Base-by-base conservation (phyloP, 2,329 filamentous ascomycete genomes). In the Talaromyces funiculosus region DNA sequence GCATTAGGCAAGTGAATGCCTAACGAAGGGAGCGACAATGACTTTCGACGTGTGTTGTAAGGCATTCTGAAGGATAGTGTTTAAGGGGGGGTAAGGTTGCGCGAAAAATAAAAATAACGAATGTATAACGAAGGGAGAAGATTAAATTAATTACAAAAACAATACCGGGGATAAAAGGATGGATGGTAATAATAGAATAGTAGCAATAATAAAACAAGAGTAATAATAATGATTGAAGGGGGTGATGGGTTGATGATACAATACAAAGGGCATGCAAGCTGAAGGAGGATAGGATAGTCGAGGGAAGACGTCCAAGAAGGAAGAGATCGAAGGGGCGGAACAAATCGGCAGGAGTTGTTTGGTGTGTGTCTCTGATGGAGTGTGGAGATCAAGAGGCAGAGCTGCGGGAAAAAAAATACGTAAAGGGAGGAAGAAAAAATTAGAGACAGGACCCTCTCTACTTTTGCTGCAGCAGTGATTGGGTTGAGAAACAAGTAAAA, bases 11-110 rank as follows among this genome's bases (percentile, higher is more conserved):
- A 82, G 70, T 94, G 90, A 69, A 97, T 96, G 74, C 94, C 94
- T 70, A 97, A 84, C 67, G 92, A 95, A 63, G 91, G 90, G 71
- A 97, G 82, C 64, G 92, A 97, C 67, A 99, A 81, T 72, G 92
- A 96, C 82, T 97, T 97, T 77, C 92, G 88, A 78, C 93, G 90
- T 67, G 93, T 97, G 78, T 97, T 96, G 83, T 97, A 97, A 72
- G 89, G 89, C 91, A 96, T 96, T 65, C 66, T 65, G 65, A 62
- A 12, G 12, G 47, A 35, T 18, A 35, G 26, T 33, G 37, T 35
- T 14, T n/a, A n/a, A n/a, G n/a, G 43, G 53, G 53, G 53, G 47
- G 20, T 33, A 43, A 49, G 59, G 59, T 22, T 51, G 47, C 47
- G 47, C 47, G 47, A 51, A 33, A 51, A 51, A 51, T 18, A 51